Base-by-base conservation (phyloP, 2,329 filamentous ascomycete genomes). In the Verticillium longisporum region DNA sequence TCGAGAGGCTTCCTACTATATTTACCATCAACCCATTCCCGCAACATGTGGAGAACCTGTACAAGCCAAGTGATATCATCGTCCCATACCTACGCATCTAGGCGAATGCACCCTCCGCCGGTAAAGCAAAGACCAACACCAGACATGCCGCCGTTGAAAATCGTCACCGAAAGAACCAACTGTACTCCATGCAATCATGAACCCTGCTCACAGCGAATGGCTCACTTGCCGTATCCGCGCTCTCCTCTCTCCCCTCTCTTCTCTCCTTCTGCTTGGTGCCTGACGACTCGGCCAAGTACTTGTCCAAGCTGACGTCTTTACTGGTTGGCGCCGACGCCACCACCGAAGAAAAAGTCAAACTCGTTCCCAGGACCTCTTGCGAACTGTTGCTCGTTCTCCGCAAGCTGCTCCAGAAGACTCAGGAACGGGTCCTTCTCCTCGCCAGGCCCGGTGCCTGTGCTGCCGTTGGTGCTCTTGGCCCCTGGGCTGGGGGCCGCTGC, bases 381-480 rank as follows among this genome's bases (percentile, higher is more conserved):
- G 59, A 74, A 69, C 26, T 72, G 71, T 60, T 89, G 83, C 73
- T 94, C 90, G 68, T 91, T 92, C 73, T 95, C 90, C 0, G 90
- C 91, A 62, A 95, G 79, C 74, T 95, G 90, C 71, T 95, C 91
- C 38, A 95, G 76, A 53, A 95, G 75, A 63, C 85, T 90, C 50
- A 95, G 74, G 69, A 96, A 95, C 0, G 91, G 90, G 69, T 95
- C 91, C 67, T 90, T 92, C 66, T 94, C 90, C 21, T 87, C 82
- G 2, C 77, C 78, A 2, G 77, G 71, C 0, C 73, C 77, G 1
- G 80, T 80, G 1, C 76, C 80, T 0, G 78, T 79, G 61, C 80
- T 82, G 10, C 77, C 80, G 53, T 78, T 78, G 60, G 79, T 78
- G 26, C 57, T 59, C 64, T 76, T 75, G 1, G 70, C 77, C 1